A percentile compares a stretch with the other conserved stretches of the same genome.
These are phyloP conservation scores for Ceriops tagal DNA, from an alignment of 345 rosid species.

Conservation along the genomic window DNA sequence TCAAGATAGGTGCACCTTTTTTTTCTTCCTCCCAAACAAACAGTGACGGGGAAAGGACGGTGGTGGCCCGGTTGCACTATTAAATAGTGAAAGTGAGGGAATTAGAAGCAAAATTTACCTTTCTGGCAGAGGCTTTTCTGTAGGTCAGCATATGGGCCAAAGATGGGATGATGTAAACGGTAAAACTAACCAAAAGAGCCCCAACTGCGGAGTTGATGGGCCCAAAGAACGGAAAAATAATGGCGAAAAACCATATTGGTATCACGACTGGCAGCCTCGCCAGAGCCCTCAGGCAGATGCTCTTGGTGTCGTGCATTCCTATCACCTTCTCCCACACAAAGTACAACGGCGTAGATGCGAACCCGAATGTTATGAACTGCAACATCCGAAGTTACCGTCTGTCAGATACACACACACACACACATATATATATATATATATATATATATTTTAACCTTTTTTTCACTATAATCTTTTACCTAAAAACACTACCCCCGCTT, in stretches of 20 bases:
- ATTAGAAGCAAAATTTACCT: constrained; percentile 40
- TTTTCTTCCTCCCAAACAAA: no score
- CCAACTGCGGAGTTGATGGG: constrained; percentile 98
- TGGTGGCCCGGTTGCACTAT: not conserved
- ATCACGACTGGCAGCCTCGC: constrained; percentile 92
- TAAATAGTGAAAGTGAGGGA: not conserved
- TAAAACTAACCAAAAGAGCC: constrained; percentile 96
- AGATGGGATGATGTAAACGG: constrained; percentile 89
- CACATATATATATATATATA: no score
- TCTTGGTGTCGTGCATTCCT: constrained; percentile 6
- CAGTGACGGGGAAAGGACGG: not conserved
- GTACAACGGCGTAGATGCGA: constrained; percentile 8
- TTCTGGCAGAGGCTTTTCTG: constrained; percentile 86
- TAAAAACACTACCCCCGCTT: no score
- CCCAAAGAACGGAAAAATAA: constrained; percentile 96
- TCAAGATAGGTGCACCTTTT: not conserved
- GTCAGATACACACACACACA: not conserved
- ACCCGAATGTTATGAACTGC: constrained; percentile 16
- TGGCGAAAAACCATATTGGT: constrained; percentile 97
- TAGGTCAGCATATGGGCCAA: constrained; percentile 97
- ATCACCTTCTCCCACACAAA: constrained; percentile 10
- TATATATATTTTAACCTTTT: not conserved
- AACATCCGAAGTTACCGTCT: not conserved
- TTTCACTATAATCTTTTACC: no score
- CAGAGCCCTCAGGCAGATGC: constrained; percentile 18